Evolutionary conservation across 495 filamentous ascomycete species (phyloP).

Genomic region (Penicillium herquei): DNA sequence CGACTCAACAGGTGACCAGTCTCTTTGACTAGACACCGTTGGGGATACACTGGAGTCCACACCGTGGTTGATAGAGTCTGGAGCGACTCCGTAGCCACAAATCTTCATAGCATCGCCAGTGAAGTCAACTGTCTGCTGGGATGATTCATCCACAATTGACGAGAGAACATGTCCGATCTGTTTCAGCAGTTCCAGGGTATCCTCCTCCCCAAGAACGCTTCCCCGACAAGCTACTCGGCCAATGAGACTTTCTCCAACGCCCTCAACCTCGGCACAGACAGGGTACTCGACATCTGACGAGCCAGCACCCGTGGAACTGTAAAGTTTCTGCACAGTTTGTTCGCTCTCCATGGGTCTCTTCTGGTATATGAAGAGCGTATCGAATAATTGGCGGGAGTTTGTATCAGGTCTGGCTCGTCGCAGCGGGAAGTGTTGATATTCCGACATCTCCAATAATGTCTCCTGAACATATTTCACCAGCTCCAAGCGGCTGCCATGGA

Average conservation of each 20-base stretch:
- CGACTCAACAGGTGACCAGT: conserved; percentile 36
- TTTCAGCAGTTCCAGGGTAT: conserved; percentile 46
- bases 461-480: conserved; percentile 49
- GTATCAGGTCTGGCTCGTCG: conserved; percentile 28
- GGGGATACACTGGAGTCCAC: neutral
- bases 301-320: conserved; percentile 54
- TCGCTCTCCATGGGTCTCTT: conserved; percentile 30
- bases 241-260: conserved; percentile 47
- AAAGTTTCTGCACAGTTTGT: conserved; percentile 25
- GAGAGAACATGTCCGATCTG: conserved; percentile 54
- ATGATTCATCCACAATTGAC: conserved; percentile 44
- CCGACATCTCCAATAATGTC: conserved; percentile 65
- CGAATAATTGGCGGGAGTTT: conserved; percentile 56
- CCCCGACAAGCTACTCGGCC: conserved; percentile 72
- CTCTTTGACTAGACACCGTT: neutral
- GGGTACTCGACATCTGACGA: conserved; percentile 70
- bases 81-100: conserved; percentile 49
- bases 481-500: conserved; percentile 41
- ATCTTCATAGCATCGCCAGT: conserved; percentile 41
- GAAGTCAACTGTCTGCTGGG: conserved; percentile 53
- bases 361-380: conserved; percentile 85
- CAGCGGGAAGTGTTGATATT: conserved; percentile 47
- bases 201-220: conserved; percentile 41
- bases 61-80: conserved; percentile 1
- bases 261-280: conserved; percentile 76